Percentiles rank a stretch among this genome's conserved stretches.
Conservation (phyloP, 1,284 basidiomycete species). For the Ceratobasidium sp. region DNA sequence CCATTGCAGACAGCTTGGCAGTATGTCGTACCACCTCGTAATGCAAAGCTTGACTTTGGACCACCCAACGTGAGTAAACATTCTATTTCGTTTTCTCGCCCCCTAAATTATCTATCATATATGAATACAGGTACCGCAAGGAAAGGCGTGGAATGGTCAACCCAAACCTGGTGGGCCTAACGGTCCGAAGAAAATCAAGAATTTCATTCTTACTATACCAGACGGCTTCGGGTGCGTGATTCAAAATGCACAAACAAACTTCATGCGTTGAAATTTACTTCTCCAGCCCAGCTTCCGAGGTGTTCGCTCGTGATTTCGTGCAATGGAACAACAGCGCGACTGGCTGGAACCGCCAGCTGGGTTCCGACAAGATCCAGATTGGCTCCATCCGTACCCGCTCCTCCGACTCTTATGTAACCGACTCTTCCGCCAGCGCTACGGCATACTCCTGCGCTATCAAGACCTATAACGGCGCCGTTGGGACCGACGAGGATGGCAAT, state of each 20-base stretch:
- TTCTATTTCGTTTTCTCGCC: not conserved
- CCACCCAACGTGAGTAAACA: conserved; percentile 6
- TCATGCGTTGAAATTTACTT: too few species aligned
- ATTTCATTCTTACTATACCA: conserved; percentile 47
- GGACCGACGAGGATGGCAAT: conserved; percentile 51
- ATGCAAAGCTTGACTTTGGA: conserved; percentile 34
- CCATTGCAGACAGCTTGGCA: conserved; percentile 34
- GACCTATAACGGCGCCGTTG: conserved; percentile 52
- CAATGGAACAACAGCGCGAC: conserved; percentile 44
- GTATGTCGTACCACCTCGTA: conserved; percentile 30
- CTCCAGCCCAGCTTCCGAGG: conserved; percentile 51
- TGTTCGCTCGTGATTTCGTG: conserved; percentile 50
- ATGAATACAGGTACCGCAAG: conserved; percentile 24
- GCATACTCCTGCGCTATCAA: conserved; percentile 52
- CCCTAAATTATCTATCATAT: too few species aligned
- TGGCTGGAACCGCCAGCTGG: conserved; percentile 46
- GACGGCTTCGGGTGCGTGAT: conserved; percentile 50
- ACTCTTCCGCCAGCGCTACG: conserved; percentile 52
- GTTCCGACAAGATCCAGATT: conserved; percentile 50
- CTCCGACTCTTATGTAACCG: conserved; percentile 52
- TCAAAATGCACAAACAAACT: not conserved
- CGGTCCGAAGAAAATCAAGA: conserved; percentile 43
- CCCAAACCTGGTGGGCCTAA: conserved; percentile 31
- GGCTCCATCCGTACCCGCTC: conserved; percentile 51
- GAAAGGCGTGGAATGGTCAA: conserved; percentile 39